phyloP scores from a whole-genome alignment of 345 rosid genomes.

The Tarenaya hassleriana region DNA sequence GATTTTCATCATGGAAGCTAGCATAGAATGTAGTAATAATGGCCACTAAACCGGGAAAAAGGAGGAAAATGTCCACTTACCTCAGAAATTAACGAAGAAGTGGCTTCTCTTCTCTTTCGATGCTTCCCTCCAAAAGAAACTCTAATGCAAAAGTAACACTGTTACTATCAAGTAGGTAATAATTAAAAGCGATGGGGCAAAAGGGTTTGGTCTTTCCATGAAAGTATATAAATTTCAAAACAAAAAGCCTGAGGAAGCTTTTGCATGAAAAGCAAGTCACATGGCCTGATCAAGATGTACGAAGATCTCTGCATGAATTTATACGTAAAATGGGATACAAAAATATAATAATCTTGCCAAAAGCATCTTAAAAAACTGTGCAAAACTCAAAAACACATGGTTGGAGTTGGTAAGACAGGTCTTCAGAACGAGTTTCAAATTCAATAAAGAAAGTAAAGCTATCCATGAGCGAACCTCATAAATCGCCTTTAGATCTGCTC shows the following conservation, averaged over 20 bases:
- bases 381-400: slow-evolving; percentile 33
- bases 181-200: slow-evolving; percentile 21
- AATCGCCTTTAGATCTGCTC: slow-evolving; percentile 31
- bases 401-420: slow-evolving; percentile 39
- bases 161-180: slow-evolving; percentile 30
- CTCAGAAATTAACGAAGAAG: slow-evolving; percentile 19
- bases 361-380: slow-evolving; percentile 34
- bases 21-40: slow-evolving; percentile 2
- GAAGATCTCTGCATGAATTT: slow-evolving; percentile 37
- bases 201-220: slow-evolving; percentile 27
- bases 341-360: slow-evolving; percentile 25
- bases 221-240: slow-evolving; percentile 27
- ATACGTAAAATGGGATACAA: slow-evolving; percentile 30
- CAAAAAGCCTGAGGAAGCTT: slow-evolving; percentile 29
- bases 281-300: slow-evolving; percentile 28
- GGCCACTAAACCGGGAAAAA: slow-evolving; percentile 8
- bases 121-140: slow-evolving; percentile 20
- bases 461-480: slow-evolving; percentile 27
- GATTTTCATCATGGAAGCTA: slow-evolving; percentile 14
- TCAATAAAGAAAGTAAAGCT: slow-evolving; percentile 26
- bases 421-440: slow-evolving; percentile 29
- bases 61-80: slow-evolving; percentile 11
- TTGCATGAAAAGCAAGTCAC: slow-evolving; percentile 38
- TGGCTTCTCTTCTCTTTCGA: slow-evolving; percentile 3
- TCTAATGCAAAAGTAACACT: slow-evolving; percentile 24